Base-by-base conservation (phyloP, 2,329 filamentous ascomycete species). In the Aaosphaeria pasadenensis region DNA sequence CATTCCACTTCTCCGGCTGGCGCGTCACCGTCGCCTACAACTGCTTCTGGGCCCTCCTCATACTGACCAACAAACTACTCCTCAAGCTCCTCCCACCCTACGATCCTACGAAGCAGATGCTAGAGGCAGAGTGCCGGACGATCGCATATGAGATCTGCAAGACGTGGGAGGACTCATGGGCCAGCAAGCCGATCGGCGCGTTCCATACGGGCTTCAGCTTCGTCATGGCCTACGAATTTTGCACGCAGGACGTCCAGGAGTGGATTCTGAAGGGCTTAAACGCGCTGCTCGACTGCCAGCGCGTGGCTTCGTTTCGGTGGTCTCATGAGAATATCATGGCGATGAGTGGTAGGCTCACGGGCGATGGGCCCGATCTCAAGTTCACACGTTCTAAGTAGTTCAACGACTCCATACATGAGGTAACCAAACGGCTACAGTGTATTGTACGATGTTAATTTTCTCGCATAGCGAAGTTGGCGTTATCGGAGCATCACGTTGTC, bases 141-240 rank as follows among this genome's bases (percentile, higher is more conserved):
- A 33, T 65, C 11, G 61, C 63, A 7, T 43, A 59, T 2, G 57
- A 69, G 13, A 66, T 69, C 4, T 67, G 64, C 52, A 66, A 66
- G 49, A 66, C 61, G 7, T 68, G 64, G 64, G 64, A 68, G 47
- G 59, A 63, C 48, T 63, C 65, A 2, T 68, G 63, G 63, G 54
- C 56, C 30, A 62, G 54, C 11, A 62, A 58, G 17, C 64, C 64
- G 4, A 65, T 67, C 32, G 65, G 64, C 13, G 61, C 65, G 4
- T 62, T 64, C 7, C 63, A 67, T 17, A 62, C 60, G 0, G 58
- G 59, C 4, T 46, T 67, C 24, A 64, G 64, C 46, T 66, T 66
- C 36, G 61, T 69, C 5, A 57, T 67, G 38, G 64, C 64, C 1
- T 66, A 62, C 39, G 63, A 67, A 30, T 67, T 57, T 13, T 65